A percentile compares a stretch with the other conserved stretches of the same genome.
Evolutionary conservation across 169 alveolate genomes (phyloP).

Genomic region (Plasmodium coatneyi): DNA sequence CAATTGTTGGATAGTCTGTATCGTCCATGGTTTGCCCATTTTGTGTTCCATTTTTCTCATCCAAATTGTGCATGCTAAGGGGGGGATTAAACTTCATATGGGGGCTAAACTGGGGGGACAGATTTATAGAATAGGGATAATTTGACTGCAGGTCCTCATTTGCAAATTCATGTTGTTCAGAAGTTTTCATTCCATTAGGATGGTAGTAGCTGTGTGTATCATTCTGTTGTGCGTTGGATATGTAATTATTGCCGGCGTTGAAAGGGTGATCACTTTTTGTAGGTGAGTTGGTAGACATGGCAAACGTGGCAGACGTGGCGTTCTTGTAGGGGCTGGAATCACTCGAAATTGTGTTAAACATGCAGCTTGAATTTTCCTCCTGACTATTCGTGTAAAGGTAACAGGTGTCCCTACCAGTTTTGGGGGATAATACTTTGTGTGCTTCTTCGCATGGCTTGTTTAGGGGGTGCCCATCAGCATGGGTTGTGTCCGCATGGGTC

Average conservation of each 20-base stretch:
- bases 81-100: not conserved
- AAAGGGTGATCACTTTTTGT: not conserved
- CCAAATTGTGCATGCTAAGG: not conserved
- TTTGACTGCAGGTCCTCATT: constrained; percentile 3
- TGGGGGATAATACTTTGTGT: not conserved
- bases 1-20: not conserved
- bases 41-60: constrained; percentile 3
- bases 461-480: not conserved
- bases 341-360: not conserved
- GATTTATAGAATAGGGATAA: not conserved
- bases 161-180: not conserved
- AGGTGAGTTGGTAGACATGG: not conserved
- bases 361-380: not conserved
- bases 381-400: not conserved
- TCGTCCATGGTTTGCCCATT: not conserved
- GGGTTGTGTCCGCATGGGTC: not conserved
- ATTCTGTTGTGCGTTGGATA: not conserved
- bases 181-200: not conserved
- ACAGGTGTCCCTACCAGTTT: not conserved
- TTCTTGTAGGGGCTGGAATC: not conserved
- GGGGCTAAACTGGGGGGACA: not conserved
- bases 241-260: not conserved
- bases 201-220: not conserved
- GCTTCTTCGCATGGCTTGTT: not conserved
- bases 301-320: not conserved